phyloP scores from a whole-genome alignment of 371 early-diverging fungal genomes.

The Mucor velutinosus region DNA sequence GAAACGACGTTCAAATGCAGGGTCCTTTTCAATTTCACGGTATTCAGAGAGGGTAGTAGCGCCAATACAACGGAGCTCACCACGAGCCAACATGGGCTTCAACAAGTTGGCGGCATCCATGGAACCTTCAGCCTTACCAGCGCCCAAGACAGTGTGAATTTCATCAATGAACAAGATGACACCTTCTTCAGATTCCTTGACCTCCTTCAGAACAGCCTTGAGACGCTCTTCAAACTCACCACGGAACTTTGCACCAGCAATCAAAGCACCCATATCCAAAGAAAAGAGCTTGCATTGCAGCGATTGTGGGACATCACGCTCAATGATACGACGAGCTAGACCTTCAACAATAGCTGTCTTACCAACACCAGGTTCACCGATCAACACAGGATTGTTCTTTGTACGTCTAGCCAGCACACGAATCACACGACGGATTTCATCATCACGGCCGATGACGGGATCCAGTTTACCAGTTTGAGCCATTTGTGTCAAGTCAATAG shows the following conservation, averaged over 20 bases:
- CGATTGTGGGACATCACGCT: slow-evolving; percentile 91
- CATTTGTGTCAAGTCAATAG: slow-evolving; percentile 85
- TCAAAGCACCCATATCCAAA: slow-evolving; percentile 95
- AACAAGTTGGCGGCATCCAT: slow-evolving; percentile 96
- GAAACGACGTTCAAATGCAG: slow-evolving; percentile 92
- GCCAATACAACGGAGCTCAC: slow-evolving; percentile 85
- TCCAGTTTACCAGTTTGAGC: slow-evolving; percentile 79
- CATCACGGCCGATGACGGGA: slow-evolving; percentile 91
- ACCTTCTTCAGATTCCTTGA: slow-evolving; percentile 85
- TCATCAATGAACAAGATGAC: slow-evolving; percentile 99
- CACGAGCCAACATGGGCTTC: slow-evolving; percentile 88
- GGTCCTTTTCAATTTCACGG: slow-evolving; percentile 83
- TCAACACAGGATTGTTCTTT: slow-evolving; percentile 90
- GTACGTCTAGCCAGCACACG: slow-evolving; percentile 82
- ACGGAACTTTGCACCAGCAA: slow-evolving; percentile 89
- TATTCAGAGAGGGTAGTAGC: slow-evolving; percentile 92
- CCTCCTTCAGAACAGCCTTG: slow-evolving; percentile 96
- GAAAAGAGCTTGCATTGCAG: slow-evolving; percentile 88
- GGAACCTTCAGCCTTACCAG: slow-evolving; percentile 89
- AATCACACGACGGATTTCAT: slow-evolving; percentile 83
- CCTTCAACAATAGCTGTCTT: slow-evolving; percentile 97
- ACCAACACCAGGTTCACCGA: slow-evolving; percentile 92
- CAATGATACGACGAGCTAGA: slow-evolving; percentile 95
- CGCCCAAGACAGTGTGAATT: slow-evolving; percentile 94
- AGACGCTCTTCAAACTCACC: slow-evolving; percentile 99